These are phyloP conservation scores for Astrephomene gubernaculifera DNA, from an alignment of 139 green algal species.

Conservation along the genomic window DNA sequence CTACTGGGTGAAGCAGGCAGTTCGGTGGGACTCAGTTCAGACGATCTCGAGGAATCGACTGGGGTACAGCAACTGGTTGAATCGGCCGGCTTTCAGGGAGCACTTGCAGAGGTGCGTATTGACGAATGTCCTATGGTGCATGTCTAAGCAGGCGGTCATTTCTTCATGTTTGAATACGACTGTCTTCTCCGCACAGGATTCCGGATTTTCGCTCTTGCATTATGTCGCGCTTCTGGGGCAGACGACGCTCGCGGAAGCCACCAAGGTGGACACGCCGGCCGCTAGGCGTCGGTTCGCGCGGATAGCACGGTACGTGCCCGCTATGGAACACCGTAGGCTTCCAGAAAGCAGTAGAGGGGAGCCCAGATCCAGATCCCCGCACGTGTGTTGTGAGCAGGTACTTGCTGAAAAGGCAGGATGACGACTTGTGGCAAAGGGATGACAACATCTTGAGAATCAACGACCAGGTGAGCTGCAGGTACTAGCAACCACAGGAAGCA, in stretches of 20 bases:
- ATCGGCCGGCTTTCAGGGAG: not conserved
- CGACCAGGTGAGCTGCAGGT: not conserved
- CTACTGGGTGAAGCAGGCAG: not conserved
- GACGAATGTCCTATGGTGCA: not conserved
- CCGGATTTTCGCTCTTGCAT: conserved; percentile 15
- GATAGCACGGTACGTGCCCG: not conserved
- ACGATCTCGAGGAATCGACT: conserved; percentile 26
- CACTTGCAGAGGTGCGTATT: not conserved
- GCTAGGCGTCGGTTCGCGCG: not conserved
- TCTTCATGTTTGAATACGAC: not conserved
- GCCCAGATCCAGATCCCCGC: too few species aligned
- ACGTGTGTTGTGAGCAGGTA: too few species aligned
- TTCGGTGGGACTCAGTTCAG: not conserved
- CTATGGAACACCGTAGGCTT: not conserved
- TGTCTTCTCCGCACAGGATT: conserved; percentile 3
- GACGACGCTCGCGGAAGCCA: conserved; percentile 2
- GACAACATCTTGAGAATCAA: not conserved
- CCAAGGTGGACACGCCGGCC: not conserved
- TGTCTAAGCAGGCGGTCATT: not conserved
- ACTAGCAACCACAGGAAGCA: not conserved
- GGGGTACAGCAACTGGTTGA: conserved; percentile 1
- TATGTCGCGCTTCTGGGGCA: conserved; percentile 32
- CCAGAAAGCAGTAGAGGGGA: not conserved
- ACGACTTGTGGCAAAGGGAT: not conserved
- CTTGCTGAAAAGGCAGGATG: not conserved